Percentiles rank a stretch among this genome's conserved stretches.
These are phyloP conservation scores for Trichoderma afroharzianum DNA, from an alignment of 2,329 filamentous ascomycete species.

Conservation along the genomic window DNA sequence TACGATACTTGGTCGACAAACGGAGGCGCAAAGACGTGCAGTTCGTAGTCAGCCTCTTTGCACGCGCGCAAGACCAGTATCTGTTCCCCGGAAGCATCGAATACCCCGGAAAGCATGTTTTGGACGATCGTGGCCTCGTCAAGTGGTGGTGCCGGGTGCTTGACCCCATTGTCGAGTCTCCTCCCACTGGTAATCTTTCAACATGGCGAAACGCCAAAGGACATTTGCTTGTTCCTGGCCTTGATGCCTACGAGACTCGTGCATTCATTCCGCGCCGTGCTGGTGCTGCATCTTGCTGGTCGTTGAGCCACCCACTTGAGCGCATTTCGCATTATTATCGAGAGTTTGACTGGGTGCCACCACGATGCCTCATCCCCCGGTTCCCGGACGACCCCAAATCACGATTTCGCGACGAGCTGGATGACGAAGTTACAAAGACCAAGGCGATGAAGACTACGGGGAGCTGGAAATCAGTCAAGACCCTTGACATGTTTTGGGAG, in stretches of 20 bases:
- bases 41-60: conserved; percentile 84
- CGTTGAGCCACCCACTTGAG: conserved; percentile 69
- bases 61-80: conserved; percentile 87
- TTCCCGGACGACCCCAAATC: conserved; percentile 96
- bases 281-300: conserved; percentile 53
- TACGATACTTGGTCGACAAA: conserved; percentile 68
- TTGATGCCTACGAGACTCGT: conserved; percentile 76
- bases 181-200: conserved; percentile 33
- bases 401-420: conserved; percentile 81
- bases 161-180: conserved; percentile 64
- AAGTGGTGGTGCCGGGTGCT: conserved; percentile 94
- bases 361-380: conserved; percentile 79
- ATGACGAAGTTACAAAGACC: conserved; percentile 69
- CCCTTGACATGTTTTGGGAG: conserved; percentile 94
- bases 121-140: conserved; percentile 85
- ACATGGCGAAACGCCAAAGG: conserved; percentile 57
- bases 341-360: conserved; percentile 60
- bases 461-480: conserved; percentile 78
- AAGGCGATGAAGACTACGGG: conserved; percentile 54
- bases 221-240: conserved; percentile 83
- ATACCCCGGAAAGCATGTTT: conserved; percentile 80
- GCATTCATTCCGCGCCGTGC: conserved; percentile 64
- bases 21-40: conserved; percentile 62
- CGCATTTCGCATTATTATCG: conserved; percentile 59
- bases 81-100: conserved; percentile 90